A percentile compares a stretch with the other conserved stretches of the same genome.
Evolutionary conservation across 345 rosid genomes (phyloP).

Genomic region (Erucastrum elatum): DNA sequence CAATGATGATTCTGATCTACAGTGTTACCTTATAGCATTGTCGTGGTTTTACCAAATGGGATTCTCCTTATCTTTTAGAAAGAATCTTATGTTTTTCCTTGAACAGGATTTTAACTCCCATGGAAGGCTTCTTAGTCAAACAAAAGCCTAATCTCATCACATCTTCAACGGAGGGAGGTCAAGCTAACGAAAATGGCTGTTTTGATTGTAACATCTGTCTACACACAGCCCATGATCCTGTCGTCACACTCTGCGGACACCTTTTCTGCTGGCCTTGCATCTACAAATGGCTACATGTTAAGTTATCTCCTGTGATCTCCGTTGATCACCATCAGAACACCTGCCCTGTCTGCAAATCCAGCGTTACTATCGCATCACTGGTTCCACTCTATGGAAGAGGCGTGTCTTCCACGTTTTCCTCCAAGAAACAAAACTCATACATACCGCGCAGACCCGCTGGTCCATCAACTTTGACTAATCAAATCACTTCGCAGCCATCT

Average conservation of each 20-base stretch:
- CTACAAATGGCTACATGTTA: conserved; percentile 44
- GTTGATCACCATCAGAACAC: conserved; percentile 45
- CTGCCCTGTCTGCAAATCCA: conserved; percentile 88
- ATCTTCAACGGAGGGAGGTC: too few species aligned
- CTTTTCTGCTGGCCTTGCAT: conserved; percentile 91
- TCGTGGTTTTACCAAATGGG: too few species aligned
- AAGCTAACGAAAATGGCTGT: too few species aligned
- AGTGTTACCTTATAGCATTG: too few species aligned
- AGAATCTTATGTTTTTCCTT: too few species aligned
- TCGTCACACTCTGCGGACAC: conserved; percentile 29
- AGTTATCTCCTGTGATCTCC: conserved; percentile 47
- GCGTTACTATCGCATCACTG: conserved; percentile 57
- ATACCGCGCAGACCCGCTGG: conserved; percentile 65
- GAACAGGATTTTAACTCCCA: too few species aligned
- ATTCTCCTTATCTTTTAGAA: too few species aligned
- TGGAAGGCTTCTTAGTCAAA: too few species aligned
- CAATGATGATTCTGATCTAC: too few species aligned
- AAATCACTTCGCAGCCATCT: conserved; percentile 12
- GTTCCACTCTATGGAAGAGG: conserved; percentile 93
- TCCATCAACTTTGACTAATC: conserved; percentile 30
- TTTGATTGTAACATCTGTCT: too few species aligned
- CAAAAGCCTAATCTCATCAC: too few species aligned
- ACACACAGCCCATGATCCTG: too few species aligned
- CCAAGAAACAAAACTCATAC: conserved; percentile 25
- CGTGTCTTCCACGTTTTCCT: conserved; percentile 35